Percentiles rank a stretch among this genome's conserved stretches.
Evolutionary conservation across 2,329 filamentous ascomycete genomes (phyloP).

Genomic region (Dactylellina haptotyla): DNA sequence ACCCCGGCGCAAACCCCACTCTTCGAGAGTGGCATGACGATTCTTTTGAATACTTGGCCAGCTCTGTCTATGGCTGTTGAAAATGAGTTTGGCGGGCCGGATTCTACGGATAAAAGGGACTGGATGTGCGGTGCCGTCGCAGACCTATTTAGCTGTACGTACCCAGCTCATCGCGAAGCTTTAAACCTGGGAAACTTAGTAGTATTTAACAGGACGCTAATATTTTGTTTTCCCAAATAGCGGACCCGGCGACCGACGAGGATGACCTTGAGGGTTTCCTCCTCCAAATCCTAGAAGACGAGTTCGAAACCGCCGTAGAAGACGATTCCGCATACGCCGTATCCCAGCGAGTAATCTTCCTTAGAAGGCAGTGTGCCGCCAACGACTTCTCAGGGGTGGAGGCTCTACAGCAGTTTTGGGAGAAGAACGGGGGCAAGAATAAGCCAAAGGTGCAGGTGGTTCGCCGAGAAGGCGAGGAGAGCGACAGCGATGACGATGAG

Average conservation of each 20-base stretch:
- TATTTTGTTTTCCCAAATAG: conserved; percentile 51
- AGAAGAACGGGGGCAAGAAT: conserved; percentile 67
- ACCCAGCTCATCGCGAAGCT: conserved; percentile 51
- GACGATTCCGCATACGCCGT: conserved; percentile 84
- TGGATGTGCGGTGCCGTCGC: conserved; percentile 92
- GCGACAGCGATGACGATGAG: conserved; percentile 68
- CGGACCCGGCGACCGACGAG: conserved; percentile 72
- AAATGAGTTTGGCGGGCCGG: conserved; percentile 86
- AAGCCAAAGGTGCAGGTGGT: conserved; percentile 65
- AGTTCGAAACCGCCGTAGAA: conserved; percentile 92
- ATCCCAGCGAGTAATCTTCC: conserved; percentile 75
- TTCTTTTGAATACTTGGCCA: conserved; percentile 86
- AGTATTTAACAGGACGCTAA: conserved; percentile 61
- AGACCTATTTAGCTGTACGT: conserved; percentile 72
- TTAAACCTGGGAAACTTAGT: conserved; percentile 42
- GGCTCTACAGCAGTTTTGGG: conserved; percentile 71
- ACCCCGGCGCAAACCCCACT: conserved; percentile 68
- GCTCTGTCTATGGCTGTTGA: conserved; percentile 86
- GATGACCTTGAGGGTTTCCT: conserved; percentile 86
- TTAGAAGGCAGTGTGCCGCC: conserved; percentile 70
- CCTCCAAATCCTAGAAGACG: conserved; percentile 90
- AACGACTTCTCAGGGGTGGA: conserved; percentile 67
- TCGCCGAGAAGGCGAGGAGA: conserved; percentile 62
- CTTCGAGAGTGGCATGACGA: conserved; percentile 88
- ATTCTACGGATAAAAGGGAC: conserved; percentile 87